phyloP scores from a whole-genome alignment of 305 asterid genomes.

The Fraxinus nigra region DNA sequence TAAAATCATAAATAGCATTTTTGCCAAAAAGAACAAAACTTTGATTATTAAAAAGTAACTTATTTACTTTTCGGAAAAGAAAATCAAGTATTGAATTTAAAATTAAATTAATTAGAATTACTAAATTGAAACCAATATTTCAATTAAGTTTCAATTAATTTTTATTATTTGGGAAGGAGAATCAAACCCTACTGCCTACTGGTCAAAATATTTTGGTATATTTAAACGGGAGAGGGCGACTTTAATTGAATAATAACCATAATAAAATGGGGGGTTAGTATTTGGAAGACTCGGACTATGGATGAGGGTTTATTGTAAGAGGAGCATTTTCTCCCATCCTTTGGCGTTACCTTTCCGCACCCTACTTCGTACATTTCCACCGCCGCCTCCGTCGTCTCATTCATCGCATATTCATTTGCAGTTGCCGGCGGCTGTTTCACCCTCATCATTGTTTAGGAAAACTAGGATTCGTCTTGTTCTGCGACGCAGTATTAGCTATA shows the following conservation, averaged over 20 bases:
- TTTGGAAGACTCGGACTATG: conserved; percentile 26
- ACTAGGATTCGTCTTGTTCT: background rate
- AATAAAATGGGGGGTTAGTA: background rate
- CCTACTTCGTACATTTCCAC: conserved; percentile 9
- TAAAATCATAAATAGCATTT: background rate
- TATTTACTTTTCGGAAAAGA: background rate
- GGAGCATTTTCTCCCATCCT: conserved; percentile 19
- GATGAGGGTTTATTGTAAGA: conserved; percentile 58
- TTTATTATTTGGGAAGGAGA: background rate
- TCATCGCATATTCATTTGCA: conserved; percentile 7
- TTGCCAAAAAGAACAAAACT: background rate
- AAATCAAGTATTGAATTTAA: background rate
- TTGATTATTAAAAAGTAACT: background rate
- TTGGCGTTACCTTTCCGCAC: conserved; percentile 37
- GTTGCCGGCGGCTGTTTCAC: conserved; percentile 19
- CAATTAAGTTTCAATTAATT: no score
- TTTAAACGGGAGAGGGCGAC: background rate
- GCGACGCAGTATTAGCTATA: background rate
- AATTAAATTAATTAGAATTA: background rate
- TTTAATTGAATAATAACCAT: background rate
- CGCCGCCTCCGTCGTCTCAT: conserved; percentile 20
- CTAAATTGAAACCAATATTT: background rate
- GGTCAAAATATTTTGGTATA: background rate
- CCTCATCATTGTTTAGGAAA: background rate
- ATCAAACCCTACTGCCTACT: background rate